Percentiles rank a stretch among this genome's conserved stretches.
phyloP scores from a whole-genome alignment of 257 asterid species.

The Henckelia pumila region DNA sequence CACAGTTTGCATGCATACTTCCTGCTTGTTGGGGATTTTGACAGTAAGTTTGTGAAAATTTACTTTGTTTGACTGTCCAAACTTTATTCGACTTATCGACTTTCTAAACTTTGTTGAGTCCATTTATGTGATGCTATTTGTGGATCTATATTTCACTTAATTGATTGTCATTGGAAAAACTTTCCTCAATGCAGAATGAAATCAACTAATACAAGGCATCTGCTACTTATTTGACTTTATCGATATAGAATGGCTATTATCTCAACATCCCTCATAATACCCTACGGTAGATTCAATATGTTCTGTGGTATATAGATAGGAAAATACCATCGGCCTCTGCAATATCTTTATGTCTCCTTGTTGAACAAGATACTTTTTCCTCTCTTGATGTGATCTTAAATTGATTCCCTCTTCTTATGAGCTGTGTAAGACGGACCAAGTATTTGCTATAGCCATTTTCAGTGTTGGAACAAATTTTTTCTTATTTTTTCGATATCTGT shows the following conservation, averaged over 20 bases:
- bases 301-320: no score
- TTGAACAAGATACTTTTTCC: not conserved
- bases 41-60: slow-evolving; percentile 45
- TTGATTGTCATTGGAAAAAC: slow-evolving; percentile 7
- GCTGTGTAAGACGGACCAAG: not conserved
- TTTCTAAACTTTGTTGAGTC: not conserved
- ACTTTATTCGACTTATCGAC: not conserved
- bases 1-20: slow-evolving; percentile 93
- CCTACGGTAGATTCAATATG: not conserved
- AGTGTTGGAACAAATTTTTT: no score
- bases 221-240: slow-evolving; percentile 4
- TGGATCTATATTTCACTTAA: not conserved
- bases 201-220: not conserved
- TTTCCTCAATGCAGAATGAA: not conserved
- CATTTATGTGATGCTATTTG: not conserved
- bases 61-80: not conserved
- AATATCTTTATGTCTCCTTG: not conserved
- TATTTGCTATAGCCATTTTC: not conserved
- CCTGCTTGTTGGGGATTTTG: slow-evolving; percentile 80
- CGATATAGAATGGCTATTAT: not conserved
- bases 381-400: not conserved
- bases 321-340: not conserved
- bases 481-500: no score
- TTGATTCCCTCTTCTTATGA: not conserved
- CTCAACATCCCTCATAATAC: not conserved